Base-by-base conservation (phyloP, 257 asterid genomes). In the Knoxia roxburghii region DNA sequence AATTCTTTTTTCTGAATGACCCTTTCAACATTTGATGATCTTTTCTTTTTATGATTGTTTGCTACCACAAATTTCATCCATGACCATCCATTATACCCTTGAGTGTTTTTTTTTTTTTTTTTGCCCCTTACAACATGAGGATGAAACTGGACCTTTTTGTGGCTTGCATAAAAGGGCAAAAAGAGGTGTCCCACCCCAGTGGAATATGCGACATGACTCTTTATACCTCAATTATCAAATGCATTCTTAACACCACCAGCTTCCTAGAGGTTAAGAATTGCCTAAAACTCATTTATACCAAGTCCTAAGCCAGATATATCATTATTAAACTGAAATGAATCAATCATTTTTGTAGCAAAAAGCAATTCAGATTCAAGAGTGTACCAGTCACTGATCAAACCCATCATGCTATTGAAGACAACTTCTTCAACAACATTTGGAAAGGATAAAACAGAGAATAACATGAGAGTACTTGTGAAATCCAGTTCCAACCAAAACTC, bases 121-220 rank as follows among this genome's bases (percentile, higher is more conserved):
- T 11, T 35, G 65, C 39, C 41, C 41, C 2, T 64, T 45, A 32
- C 37, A 26, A 6, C 55, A n/a, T 15, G 51, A 53, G 64, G 61
- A 11, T 41, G 58, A 32, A 9, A 37, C 41, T 21, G 60, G 65
- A 33, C 55, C 12, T 1, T 62, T 71, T 10, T 24, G 55, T 71
- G 68, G 72, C 57, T 58, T 49, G 48, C 68, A 48, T 55, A 40
- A 59, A 72, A 41, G 15, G 68, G 30, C 41, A 3, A 3, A 37
- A 12, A 46, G 32, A 56, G 40, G 21, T 56, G 48, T 12, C 64
- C 66, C 66, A 45, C 54, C 35, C 49, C 18, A 13, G 51, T 27
- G 33, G 30, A 61, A n/a, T n/a, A n/a, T n/a, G n/a, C n/a, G n/a
- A n/a, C n/a, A n/a, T n/a, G n/a, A n/a, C n/a, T n/a, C n/a, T n/a